Evolutionary conservation across 305 asterid species (phyloP).

Genomic region (Caryopteris hybrid): DNA sequence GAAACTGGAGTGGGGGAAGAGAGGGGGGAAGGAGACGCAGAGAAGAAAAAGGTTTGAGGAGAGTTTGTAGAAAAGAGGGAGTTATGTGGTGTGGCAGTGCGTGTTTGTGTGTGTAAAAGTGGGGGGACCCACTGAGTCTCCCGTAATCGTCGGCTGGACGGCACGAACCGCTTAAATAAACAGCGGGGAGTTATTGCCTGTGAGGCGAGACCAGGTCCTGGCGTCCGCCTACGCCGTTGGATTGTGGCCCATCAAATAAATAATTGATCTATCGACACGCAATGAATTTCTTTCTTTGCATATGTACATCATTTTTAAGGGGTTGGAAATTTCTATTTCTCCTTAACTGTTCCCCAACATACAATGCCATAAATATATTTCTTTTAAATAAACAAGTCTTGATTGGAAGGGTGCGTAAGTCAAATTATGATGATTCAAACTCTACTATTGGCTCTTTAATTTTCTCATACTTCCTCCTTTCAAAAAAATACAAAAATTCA

Average conservation of each 20-base stretch:
- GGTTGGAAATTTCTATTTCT: background rate
- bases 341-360: slow-evolving; percentile 12
- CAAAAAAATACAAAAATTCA: too few species aligned
- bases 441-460: background rate
- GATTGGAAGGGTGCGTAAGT: background rate
- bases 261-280: background rate
- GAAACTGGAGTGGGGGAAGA: background rate
- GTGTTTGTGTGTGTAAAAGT: slow-evolving; percentile 25
- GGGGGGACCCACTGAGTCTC: slow-evolving; percentile 59
- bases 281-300: background rate
- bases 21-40: background rate
- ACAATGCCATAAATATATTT: background rate
- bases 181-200: slow-evolving; percentile 16
- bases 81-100: slow-evolving; percentile 31
- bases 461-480: too few species aligned
- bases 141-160: slow-evolving; percentile 99
- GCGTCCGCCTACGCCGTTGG: slow-evolving; percentile 16
- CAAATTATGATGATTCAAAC: background rate
- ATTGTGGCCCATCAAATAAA: background rate
- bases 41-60: background rate
- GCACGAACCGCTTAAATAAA: slow-evolving; percentile 56
- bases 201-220: slow-evolving; percentile 20
- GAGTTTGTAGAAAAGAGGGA: background rate
- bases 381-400: too few species aligned
- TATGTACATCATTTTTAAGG: background rate